Base-by-base conservation (phyloP, 371 early-diverging fungal genomes). In the Circinella umbellata region DNA sequence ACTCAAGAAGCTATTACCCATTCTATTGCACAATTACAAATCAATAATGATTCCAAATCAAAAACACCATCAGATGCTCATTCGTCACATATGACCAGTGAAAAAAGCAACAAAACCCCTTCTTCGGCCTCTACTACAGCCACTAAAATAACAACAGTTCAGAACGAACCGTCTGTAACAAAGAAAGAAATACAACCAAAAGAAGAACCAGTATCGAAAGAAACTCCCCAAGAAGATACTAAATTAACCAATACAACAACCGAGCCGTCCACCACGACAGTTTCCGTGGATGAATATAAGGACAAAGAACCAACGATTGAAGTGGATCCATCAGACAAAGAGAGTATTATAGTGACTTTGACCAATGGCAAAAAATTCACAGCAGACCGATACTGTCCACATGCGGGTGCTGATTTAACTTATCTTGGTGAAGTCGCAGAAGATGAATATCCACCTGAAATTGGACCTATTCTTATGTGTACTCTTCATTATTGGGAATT, bases 381-480 rank as follows among this genome's bases (percentile, higher is more conserved):
- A 18, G 77, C 83, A 5, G 83, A 85, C 67, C 77, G 83, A 36
- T 85, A 85, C 62, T 85, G 85, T 65, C 83, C 85, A n/a, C 85
- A 85, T 71, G 82, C 78, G n/a, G 83, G 83, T 4, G 83, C 83
- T 3, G 85, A 85, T 51, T 71, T 85, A 17, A 69, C 77, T 18
- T 75, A 69, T 62, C 75, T 76, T 51, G 85, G 81, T 9, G 73
- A 76, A 65, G 69, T 85, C 8, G 72, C 71, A 14, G 80, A 81
- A 64, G 69, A 76, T 47, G 82, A 81, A 42, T 85, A 85, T 65
- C 80, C 81, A 10, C 79, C 81, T 15, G 85, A 85, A 18, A 77
- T 85, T 63, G 85, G 85, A 0, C 85, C 85, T 9, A 68, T 82
- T 20, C 59, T 82, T 36, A 67, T 77, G 60, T 85, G 85, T 63